A percentile compares a stretch with the other conserved stretches of the same genome.
Conservation (phyloP, 192 early-diverging fungal genomes). For the Podochytrium sp. region DNA sequence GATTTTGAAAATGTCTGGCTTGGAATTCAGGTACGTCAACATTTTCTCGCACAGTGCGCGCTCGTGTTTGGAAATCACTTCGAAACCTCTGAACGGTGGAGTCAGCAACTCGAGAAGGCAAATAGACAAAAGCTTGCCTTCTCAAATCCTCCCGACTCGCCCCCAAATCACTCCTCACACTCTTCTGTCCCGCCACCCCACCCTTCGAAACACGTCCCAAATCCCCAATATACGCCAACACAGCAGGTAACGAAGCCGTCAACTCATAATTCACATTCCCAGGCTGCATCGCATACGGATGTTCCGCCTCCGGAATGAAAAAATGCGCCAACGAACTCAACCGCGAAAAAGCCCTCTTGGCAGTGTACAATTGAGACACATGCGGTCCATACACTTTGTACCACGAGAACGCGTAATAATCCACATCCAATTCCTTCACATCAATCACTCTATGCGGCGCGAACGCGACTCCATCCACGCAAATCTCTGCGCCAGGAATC, state of each 20-base stretch:
- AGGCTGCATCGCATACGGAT: conserved; percentile 28
- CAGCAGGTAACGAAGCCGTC: conserved; percentile 7
- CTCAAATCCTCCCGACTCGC: neutral
- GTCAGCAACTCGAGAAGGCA: neutral
- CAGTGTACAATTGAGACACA: conserved; percentile 23
- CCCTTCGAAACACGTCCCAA: neutral
- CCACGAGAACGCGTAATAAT: conserved; percentile 36
- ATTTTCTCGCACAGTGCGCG: neutral
- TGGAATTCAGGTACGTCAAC: conserved; percentile 3
- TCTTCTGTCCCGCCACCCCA: neutral
- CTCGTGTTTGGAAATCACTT: neutral
- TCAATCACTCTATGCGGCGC: conserved; percentile 29
- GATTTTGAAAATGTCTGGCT: neutral
- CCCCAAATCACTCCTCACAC: neutral
- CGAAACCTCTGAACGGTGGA: conserved; percentile 3
- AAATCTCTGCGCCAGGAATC: conserved; percentile 25
- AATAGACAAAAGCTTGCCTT: neutral
- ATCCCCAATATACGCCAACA: conserved; percentile 21
- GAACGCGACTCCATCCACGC: conserved; percentile 38
- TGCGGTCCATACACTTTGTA: conserved; percentile 42
- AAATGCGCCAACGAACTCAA: conserved; percentile 4
- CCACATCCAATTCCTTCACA: conserved; percentile 25
- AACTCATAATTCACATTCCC: conserved; percentile 37
- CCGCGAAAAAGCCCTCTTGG: neutral
- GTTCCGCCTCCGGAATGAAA: neutral